phyloP scores from a whole-genome alignment of 2,329 filamentous ascomycete species.

The Trichoderma polysporum region DNA sequence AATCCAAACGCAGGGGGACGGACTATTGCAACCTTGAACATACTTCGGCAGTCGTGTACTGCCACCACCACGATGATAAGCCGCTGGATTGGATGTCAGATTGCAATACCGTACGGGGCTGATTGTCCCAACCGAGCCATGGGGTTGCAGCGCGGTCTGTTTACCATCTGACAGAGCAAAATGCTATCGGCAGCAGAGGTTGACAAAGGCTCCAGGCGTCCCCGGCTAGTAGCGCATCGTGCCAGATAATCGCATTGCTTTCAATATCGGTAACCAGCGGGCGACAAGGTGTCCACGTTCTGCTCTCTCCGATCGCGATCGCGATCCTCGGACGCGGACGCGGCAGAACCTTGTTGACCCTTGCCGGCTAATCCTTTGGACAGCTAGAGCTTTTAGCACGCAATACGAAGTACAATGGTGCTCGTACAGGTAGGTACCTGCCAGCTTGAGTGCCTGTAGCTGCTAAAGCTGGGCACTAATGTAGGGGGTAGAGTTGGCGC shows the following conservation, averaged over 20 bases:
- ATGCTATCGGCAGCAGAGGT: neutral
- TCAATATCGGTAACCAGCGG: neutral
- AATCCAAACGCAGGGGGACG: neutral
- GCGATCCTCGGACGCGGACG: constrained; percentile 16
- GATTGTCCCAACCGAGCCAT: neutral
- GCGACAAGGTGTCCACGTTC: constrained; percentile 17
- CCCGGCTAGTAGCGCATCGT: neutral
- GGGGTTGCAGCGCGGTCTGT: neutral
- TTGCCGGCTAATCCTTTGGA: constrained; percentile 4
- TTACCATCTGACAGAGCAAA: constrained; percentile 4
- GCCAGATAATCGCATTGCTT: neutral
- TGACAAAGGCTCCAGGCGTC: neutral
- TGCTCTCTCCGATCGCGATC: constrained; percentile 20
- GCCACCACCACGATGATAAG: neutral
- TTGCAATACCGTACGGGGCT: neutral
- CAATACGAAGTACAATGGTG: neutral
- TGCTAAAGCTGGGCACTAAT: neutral
- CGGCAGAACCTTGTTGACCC: constrained; percentile 13
- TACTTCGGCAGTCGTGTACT: neutral
- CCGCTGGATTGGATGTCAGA: neutral
- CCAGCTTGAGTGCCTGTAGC: neutral
- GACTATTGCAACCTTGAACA: neutral
- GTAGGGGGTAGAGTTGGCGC: neutral
- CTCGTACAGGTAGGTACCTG: neutral
- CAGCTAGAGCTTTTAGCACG: neutral